phyloP scores from a whole-genome alignment of 169 alveolate species.

The Nephromyces sp. region DNA sequence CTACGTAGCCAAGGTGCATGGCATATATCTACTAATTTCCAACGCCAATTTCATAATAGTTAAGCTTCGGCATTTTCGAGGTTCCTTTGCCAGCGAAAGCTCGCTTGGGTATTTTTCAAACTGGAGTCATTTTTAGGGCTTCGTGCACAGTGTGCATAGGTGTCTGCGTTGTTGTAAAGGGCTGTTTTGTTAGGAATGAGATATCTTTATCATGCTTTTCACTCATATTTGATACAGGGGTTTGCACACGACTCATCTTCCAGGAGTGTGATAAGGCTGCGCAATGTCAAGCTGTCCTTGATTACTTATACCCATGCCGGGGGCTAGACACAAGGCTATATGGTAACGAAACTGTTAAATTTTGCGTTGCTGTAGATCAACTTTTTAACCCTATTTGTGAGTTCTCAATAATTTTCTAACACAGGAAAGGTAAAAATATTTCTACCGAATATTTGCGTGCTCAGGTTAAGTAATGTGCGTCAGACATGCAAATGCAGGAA shows the following conservation, averaged over 20 bases:
- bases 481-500: neutral
- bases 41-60: no score
- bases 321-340: slow-evolving; percentile 27
- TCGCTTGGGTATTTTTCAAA: no score
- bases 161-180: no score
- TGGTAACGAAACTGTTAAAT: neutral
- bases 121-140: no score
- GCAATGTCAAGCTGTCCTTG: slow-evolving; percentile 14
- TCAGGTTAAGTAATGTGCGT: neutral
- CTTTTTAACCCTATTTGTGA: neutral
- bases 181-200: no score
- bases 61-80: no score
- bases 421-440: neutral
- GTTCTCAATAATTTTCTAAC: neutral
- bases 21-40: no score
- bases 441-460: neutral
- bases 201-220: no score
- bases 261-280: neutral
- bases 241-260: slow-evolving; percentile 11
- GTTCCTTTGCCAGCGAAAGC: no score
- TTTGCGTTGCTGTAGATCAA: neutral
- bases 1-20: no score
- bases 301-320: slow-evolving; percentile 32
- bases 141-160: no score
- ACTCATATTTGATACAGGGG: neutral